A percentile compares a stretch with the other conserved stretches of the same genome.
phyloP scores from a whole-genome alignment of 305 asterid species.

The Fraxinus nigra region DNA sequence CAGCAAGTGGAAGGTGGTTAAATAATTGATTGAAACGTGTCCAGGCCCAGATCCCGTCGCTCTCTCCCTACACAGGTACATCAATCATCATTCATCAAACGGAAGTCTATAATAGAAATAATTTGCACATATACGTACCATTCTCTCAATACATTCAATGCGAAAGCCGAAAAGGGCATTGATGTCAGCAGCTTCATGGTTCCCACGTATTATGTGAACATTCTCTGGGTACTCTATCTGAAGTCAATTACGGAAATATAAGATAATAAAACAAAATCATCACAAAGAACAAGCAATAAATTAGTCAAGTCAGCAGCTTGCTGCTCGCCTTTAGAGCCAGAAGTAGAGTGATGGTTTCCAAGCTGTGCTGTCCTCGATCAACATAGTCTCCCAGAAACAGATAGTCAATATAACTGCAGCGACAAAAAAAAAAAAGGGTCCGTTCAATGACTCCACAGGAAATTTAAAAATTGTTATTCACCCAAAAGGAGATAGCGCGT shows the following conservation, averaged over 20 bases:
- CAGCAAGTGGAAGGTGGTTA: conserved; percentile 95
- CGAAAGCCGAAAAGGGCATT: conserved; percentile 99
- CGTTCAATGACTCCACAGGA: conserved; percentile 12
- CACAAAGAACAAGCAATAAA: background rate
- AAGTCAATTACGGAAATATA: background rate
- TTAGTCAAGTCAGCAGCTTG: background rate
- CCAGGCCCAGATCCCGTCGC: conserved; percentile 99
- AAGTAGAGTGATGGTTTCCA: conserved; percentile 50
- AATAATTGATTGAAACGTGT: conserved; percentile 92
- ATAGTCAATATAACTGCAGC: conserved; percentile 31
- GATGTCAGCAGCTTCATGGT: conserved; percentile 99
- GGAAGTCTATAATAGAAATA: background rate
- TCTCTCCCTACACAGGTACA: conserved; percentile 75
- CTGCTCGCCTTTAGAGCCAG: conserved; percentile 64
- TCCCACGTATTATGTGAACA: conserved; percentile 96
- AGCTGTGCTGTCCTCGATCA: conserved; percentile 67
- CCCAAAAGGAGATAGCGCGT: background rate
- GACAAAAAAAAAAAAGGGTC: background rate
- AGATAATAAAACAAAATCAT: background rate
- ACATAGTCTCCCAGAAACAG: conserved; percentile 61
- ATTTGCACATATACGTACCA: conserved; percentile 17
- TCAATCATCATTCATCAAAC: conserved; percentile 27
- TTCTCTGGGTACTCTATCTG: conserved; percentile 75
- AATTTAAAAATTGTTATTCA: background rate
- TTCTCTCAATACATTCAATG: conserved; percentile 43